Base-by-base conservation (phyloP, 441 rosid species). In the Corymbia citriodora region DNA sequence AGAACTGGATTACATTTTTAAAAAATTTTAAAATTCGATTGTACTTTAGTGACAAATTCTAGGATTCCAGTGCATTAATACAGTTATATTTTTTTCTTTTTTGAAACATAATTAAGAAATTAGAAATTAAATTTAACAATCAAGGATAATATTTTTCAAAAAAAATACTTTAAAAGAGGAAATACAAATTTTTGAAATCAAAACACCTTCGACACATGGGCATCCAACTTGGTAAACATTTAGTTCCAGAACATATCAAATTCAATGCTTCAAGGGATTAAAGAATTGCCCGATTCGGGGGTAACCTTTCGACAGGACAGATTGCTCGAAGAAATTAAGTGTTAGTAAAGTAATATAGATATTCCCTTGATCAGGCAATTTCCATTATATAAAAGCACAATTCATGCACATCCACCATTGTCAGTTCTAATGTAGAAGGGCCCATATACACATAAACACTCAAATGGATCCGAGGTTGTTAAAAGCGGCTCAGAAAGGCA, bases 41-140 rank as follows among this genome's bases (percentile, higher is more conserved):
- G 18, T 0, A 14, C 61, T 55, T 55, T 55, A 27, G 0, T 3
- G 27, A 55, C 0, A 21, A 0, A 0, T 16, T 65, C n/a, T 65
- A 65, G 14, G 40, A n/a, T 3, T 65, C 1, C 0, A 0, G 9
- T 65, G 74, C 40, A 65, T 65, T 65, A 14, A 65, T 0, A 6
- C 17, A 29, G 9, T 8, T 65, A 65, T 55, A n/a, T 55, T 18
- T 55, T 55, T 1, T 2, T 1, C 6, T 6, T 63, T 59, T 63
- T 63, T 29, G 8, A 29, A 63, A 63, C 31, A 63, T 4, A 63
- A 12, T 63, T 7, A 63, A 5, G 31, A 29, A 27, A 63, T 63
- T 61, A 29, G 2, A 63, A 63, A 63, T 29, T 63, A 63, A 63
- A 27, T 7, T 63, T 63, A 63, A 29, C 33, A 63, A 29, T 63